Evolutionary conservation across 2,329 filamentous ascomycete species (phyloP), one percentile per base, ranked within the genome.

Genomic region (Spiromastix sp.): DNA sequence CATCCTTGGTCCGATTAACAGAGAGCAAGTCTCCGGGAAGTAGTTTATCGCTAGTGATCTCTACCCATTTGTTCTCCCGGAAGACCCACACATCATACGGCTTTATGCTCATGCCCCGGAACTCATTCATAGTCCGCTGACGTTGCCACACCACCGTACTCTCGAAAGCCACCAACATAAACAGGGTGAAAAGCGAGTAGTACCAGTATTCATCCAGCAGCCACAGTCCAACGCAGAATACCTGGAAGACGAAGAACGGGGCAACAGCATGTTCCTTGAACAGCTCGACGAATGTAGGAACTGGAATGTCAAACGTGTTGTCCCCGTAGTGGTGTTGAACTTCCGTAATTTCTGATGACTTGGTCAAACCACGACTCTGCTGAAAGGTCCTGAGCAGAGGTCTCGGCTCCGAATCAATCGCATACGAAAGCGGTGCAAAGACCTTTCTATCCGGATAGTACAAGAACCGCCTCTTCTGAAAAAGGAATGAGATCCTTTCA

Each of bases 121-220:
- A 98, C 63, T 98, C 91, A 54, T 75, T 93, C 46, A 98, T 65
- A 2, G 93, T 98, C 48, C 89, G 76, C 72, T 98, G 91, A 42
- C 91, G 79, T 66, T 98, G 91, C 93, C 91, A 98, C 11, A 98
- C 93, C 24, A 98, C 93, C 2, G 91, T 98, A 59, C 87, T 95
- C 67, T 98, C 91, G 50, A 98, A 98, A 40, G 77, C 80, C 47
- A 98, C 85, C 37, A 98, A 76, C 93, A 98, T 98, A 67, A 96
- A 87, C 15, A 98, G 78, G 1, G 93, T 98, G 63, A 98, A 98
- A 13, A 98, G 75, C 42, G 91, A 96, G 66, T 98, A 98, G 69
- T 98, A 98, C 91, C 93, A 98, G 66, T 96, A 98, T 64, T 98
- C 93, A 55, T 98, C 91, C 55, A 98, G 68, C 79, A 96, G 85